Evolutionary conservation across 1,284 basidiomycete genomes (phyloP), one percentile per base, ranked within the genome.

Genomic region (Rugosomyces carneus): DNA sequence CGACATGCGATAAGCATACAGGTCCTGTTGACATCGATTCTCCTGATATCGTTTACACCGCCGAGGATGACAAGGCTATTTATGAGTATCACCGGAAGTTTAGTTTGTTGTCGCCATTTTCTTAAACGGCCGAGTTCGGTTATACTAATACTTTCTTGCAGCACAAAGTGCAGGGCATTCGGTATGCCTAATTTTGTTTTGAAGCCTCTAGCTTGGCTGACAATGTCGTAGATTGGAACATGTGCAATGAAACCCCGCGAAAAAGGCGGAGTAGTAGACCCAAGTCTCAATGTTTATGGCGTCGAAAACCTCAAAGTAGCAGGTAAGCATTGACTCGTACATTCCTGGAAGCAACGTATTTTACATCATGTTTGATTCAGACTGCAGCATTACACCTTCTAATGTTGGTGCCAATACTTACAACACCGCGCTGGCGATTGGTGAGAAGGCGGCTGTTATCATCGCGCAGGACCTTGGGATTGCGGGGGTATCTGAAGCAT

Each of bases 191-290:
- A 10, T 18, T 13, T 18, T 42, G 9, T 24, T 42, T 36, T 9
- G 47, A 23, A 32, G 37, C 9, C 37, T 5, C 20, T n/a, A n/a
- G n/a, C n/a, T n/a, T n/a, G n/a, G 35, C 10, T 19, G 23, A 9
- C 45, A n/a, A n/a, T 11, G 45, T 37, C 15, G 34, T 19, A 53
- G 48, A 37, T 49, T 19, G 48, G 50, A 45, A 86, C 82, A 0
- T 84, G 81, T 50, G 73, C 78, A 0, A 85, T 86, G 82, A 82
- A 78, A 56, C 67, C 75, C 0, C 69, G 73, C 19, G 69, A 72
- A 11, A 48, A 68, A 41, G 71, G 71, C 2, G 84, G 82, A 10
- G 83, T 84, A 0, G 80, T 86, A 5, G 79, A 85, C 52, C 50
- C 72, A 2, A 67, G 64, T 2, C 59, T 87, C 37, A 79, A 80